These are phyloP conservation scores for Fomitopsis betulina DNA, from an alignment of 1,284 basidiomycete genomes.

Conservation along the genomic window DNA sequence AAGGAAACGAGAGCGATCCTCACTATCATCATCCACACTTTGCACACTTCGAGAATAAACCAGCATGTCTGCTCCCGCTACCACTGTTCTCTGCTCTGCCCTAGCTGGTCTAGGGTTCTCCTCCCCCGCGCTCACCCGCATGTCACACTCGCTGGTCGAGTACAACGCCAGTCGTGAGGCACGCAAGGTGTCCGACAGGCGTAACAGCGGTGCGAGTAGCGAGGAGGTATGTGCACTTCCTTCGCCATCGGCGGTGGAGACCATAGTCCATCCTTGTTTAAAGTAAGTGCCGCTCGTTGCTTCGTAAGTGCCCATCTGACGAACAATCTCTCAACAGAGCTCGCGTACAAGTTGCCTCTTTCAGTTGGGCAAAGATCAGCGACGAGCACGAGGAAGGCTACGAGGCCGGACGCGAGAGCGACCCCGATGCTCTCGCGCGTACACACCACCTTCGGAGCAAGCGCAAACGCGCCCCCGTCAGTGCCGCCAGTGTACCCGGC, in stretches of 20 bases:
- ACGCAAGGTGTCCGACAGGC: neutral
- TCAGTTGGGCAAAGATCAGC: neutral
- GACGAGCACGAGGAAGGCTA: constrained; percentile 1
- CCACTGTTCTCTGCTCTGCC: neutral
- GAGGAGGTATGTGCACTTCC: neutral
- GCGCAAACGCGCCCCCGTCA: neutral
- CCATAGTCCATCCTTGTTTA: neutral
- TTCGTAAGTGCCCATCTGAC: neutral
- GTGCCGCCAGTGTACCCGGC: neutral
- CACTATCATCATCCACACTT: neutral
- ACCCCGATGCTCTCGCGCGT: neutral
- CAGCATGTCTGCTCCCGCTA: neutral
- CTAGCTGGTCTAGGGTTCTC: constrained; percentile 1
- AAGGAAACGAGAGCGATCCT: neutral
- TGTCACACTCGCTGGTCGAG: constrained; percentile 2
- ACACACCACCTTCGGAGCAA: neutral
- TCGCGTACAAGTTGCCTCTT: neutral
- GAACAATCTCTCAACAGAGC: neutral
- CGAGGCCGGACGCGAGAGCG: neutral
- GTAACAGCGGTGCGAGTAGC: neutral
- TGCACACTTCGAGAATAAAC: neutral
- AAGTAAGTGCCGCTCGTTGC: neutral
- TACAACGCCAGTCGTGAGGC: neutral
- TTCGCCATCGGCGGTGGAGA: neutral
- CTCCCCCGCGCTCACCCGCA: neutral